Evolutionary conservation across 164 flowering plant genomes (phyloP).

Genomic region (Santalum album): DNA sequence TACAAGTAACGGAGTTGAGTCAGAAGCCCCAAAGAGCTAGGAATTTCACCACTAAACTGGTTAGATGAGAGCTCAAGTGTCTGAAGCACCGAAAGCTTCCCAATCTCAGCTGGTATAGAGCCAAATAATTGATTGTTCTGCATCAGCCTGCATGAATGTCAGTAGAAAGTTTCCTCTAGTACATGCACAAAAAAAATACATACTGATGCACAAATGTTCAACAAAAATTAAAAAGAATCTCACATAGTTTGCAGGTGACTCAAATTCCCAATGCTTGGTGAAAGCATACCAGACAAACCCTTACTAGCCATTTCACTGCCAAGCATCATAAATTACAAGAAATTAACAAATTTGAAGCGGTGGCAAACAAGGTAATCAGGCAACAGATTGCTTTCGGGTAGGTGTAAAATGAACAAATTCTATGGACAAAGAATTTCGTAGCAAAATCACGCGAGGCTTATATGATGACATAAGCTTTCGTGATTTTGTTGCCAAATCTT

Average conservation of each 20-base stretch:
- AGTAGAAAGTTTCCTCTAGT: no score
- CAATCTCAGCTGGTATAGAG: constrained; percentile 68
- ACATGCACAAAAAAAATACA: neutral
- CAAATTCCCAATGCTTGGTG: constrained; percentile 77
- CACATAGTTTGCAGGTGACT: constrained; percentile 75
- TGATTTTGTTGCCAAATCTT: no score
- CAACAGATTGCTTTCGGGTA: no score
- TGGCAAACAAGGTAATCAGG: no score
- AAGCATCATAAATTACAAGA: constrained; percentile 8
- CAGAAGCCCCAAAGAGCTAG: constrained; percentile 70
- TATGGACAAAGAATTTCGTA: no score
- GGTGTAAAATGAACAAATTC: no score
- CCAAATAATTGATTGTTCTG: constrained; percentile 81
- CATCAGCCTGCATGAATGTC: constrained; percentile 48
- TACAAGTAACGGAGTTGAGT: constrained; percentile 74
- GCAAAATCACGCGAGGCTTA: no score
- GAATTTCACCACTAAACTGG: constrained; percentile 73
- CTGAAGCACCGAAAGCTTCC: constrained; percentile 63
- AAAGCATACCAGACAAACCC: constrained; percentile 70
- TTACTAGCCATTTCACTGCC: constrained; percentile 73
- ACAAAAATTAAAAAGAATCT: constrained; percentile 11
- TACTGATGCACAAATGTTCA: neutral
- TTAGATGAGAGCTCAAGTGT: constrained; percentile 87
- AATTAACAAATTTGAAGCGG: neutral
- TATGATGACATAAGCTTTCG: no score